Evolutionary conservation across 2,329 filamentous ascomycete genomes (phyloP).

Genomic region (Calonectria crousiana): DNA sequence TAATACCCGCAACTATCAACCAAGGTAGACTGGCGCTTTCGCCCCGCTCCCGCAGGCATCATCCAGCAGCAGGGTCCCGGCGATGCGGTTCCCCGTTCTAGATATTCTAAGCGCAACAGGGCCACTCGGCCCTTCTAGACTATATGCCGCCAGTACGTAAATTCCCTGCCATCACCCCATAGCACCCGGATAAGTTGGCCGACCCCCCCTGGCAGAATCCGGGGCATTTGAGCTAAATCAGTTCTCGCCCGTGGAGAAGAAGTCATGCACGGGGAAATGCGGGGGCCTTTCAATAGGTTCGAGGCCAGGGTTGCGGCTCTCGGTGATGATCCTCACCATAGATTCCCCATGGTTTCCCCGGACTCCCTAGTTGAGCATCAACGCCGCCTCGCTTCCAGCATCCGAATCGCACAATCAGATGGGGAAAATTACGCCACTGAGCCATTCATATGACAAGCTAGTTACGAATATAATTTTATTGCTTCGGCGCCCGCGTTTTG

Average conservation of each 20-base stretch:
- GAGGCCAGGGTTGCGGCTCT: conserved; percentile 8
- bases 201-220: background rate
- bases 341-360: conserved; percentile 21
- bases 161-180: background rate
- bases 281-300: background rate
- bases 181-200: background rate
- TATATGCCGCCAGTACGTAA: background rate
- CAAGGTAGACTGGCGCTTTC: background rate
- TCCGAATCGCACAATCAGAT: background rate
- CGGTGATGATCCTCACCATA: conserved; percentile 11
- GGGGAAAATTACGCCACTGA: background rate
- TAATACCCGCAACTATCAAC: background rate
- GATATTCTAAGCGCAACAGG: conserved; percentile 12
- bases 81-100: background rate
- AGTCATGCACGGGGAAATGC: conserved; percentile 6
- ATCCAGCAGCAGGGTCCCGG: background rate
- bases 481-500: no score
- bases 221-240: background rate
- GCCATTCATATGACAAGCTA: background rate
- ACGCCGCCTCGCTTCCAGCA: background rate
- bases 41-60: background rate
- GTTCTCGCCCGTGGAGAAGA: conserved; percentile 5
- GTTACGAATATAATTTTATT: background rate
- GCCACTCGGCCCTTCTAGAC: background rate
- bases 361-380: conserved; percentile 1